Evolutionary conservation across 768 basidiomycete genomes (phyloP), one percentile per base, ranked within the genome.

Genomic region (Brasilioporus rufonigricans): DNA sequence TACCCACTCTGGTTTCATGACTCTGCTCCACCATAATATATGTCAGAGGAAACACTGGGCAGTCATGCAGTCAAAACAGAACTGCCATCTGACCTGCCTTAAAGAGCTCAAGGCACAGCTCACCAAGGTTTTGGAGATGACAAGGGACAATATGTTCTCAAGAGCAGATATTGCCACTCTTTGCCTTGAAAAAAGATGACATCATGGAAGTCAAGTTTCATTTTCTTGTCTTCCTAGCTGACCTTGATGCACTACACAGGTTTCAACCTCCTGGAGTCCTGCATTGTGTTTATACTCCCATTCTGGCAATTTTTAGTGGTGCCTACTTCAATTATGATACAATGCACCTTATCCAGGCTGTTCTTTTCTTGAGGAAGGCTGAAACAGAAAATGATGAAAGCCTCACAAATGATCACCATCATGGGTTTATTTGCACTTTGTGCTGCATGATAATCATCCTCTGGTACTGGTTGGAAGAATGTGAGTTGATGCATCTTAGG

Each of bases 311-410:
- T 4, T 57, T 59, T 21, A 41, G 11, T 1, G 24, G 58, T 2
- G 50, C 41, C 0, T 57, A 57, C 8, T 59, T 45, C 36, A 45
- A 24, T n/a, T 57, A 59, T 6, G 4, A 57, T 0, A 57, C 43
- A 0, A 52, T 59, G 45, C 58, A 59, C n/a, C 29, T 52, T 1
- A 59, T 47, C 0, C n/a, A 5, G 3, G 26, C 26, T 0, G 26
- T 19, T 0, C 12, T 31, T 0, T 21, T 14, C 0, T 33, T 52
- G 5, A 2, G 19, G 0, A 4, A 21, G 2, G 4, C 26, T 1
- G 14, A 35, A 0, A n/a, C n/a, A n/a, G n/a, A 48, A 13, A 2
- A 46, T 7, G 6, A 5, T 4, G 24, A 2, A 0, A 16, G 38
- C 0, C 13, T 55, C 0, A 55, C 39, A 0, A 58, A 55, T 5